Evolutionary conservation across 2,329 filamentous ascomycete species (phyloP), one percentile per base, ranked within the genome.

Genomic region (Furcasterigmium furcatum): DNA sequence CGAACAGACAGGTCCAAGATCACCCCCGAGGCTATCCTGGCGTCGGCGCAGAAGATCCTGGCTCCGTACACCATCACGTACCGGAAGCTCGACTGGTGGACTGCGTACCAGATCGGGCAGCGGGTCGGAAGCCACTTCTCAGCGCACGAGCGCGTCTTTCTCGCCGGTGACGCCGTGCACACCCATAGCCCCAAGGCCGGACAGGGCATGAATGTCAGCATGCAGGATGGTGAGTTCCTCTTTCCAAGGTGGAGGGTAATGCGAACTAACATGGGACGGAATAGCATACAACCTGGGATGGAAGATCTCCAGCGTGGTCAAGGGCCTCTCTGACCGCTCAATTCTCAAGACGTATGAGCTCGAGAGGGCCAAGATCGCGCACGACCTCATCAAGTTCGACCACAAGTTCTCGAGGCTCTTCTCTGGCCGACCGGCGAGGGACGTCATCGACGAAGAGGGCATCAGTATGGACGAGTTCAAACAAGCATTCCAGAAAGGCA

Each of bases 201-300:
- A 2, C 83, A 87, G 56, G 84, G 85, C 12, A 87, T 88, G 83
- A 88, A 88, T 53, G 78, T 86, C 3, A 79, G 73, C 24, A 85
- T 88, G 79, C 83, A 86, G 54, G 85, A 88, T 58, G 63, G 43
- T 49, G 41, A 46, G 47, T 27, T 13, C 19, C 7, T 13, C 9
- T 36, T 13, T 9, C 4, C 7, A 8, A 12, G 12, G 12, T 7
- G 24, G 7, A 12, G 12, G 12, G 24, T 27, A 7, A 27, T 12
- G 12, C 12, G 7, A 27, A 27, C 24, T 27, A 12, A 27, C 24
- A 7, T 27, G 7, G 24, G 24, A 12, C 55, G 24, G 24, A 27
- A 27, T 27, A 27, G 24, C 70, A 0, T 79, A 71, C 57, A 81
- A 80, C 44, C 70, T 81, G 0, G 77, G 74, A 0, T 82, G 77